Percentiles rank a stretch among this genome's conserved stretches.
Evolutionary conservation across 2,329 filamentous ascomycete genomes (phyloP).

Genomic region (Pyrenophora graminea): DNA sequence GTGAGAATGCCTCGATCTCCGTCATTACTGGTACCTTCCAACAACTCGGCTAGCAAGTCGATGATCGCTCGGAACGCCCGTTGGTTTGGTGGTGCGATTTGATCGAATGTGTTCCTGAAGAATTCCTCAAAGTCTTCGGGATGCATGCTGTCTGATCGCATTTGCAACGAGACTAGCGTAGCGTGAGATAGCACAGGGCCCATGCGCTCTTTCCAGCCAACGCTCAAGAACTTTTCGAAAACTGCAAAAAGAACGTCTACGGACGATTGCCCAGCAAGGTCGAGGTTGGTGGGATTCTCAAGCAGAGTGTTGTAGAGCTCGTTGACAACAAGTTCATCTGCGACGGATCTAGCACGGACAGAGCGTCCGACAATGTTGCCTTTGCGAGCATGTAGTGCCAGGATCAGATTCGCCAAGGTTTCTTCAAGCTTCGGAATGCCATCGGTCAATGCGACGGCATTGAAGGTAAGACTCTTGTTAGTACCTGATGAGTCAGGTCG

Average conservation of each 20-base stretch:
- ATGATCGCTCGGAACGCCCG: conserved; percentile 83
- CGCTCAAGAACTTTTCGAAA: conserved; percentile 89
- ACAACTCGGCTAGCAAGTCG: conserved; percentile 81
- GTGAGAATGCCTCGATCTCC: conserved; percentile 87
- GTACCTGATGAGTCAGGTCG: conserved; percentile 43
- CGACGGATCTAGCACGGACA: conserved; percentile 69
- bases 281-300: conserved; percentile 78
- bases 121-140: conserved; percentile 71
- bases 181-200: conserved; percentile 78
- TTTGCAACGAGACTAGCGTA: conserved; percentile 74
- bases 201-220: conserved; percentile 88
- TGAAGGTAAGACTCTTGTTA: conserved; percentile 39
- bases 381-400: conserved; percentile 80
- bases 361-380: conserved; percentile 82
- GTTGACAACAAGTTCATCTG: conserved; percentile 81
- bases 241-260: conserved; percentile 87
- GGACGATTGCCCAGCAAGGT: conserved; percentile 73
- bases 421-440: conserved; percentile 74
- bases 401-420: conserved; percentile 80
- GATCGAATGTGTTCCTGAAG: conserved; percentile 58
- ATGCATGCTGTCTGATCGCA: conserved; percentile 63
- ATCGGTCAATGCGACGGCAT: conserved; percentile 30
- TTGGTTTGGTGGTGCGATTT: conserved; percentile 63
- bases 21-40: conserved; percentile 89
- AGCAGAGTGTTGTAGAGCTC: conserved; percentile 88